Conservation (phyloP, 192 early-diverging fungal genomes). For the Podochytrium sp. region DNA sequence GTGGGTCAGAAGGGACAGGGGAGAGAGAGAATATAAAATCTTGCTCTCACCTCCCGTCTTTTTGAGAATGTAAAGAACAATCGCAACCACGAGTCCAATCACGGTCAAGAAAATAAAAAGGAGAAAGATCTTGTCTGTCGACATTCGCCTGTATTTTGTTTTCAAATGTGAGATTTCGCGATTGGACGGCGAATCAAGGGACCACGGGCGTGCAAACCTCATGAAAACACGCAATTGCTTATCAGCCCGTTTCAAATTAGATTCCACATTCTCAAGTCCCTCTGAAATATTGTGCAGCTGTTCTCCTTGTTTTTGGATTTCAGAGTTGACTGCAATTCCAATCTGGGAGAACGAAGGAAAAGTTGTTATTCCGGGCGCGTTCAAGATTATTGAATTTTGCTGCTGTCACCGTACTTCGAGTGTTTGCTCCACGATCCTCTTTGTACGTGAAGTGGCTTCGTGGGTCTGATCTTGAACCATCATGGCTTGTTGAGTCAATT, state of each 20-base stretch:
- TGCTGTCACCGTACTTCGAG: slow-evolving; percentile 50
- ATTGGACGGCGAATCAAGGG: neutral
- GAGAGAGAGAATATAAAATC: neutral
- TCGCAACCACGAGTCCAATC: slow-evolving; percentile 53
- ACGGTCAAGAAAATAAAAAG: slow-evolving; percentile 62
- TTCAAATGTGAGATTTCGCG: neutral
- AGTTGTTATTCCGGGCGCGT: neutral
- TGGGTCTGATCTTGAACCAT: slow-evolving; percentile 56
- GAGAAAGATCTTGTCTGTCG: slow-evolving; percentile 63
- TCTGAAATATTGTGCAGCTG: slow-evolving; percentile 55
- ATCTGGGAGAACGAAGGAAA: slow-evolving; percentile 37
- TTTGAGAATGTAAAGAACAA: slow-evolving; percentile 52
- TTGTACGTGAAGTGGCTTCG: slow-evolving; percentile 45
- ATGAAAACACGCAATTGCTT: slow-evolving; percentile 63
- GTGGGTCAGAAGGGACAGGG: neutral
- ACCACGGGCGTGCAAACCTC: slow-evolving; percentile 35
- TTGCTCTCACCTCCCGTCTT: slow-evolving; percentile 34
- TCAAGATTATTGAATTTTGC: neutral
- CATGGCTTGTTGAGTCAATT: slow-evolving; percentile 54
- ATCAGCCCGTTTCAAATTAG: slow-evolving; percentile 61
- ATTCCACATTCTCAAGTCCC: slow-evolving; percentile 56
- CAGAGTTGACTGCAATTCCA: slow-evolving; percentile 48
- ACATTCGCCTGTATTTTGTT: slow-evolving; percentile 48
- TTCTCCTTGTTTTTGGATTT: slow-evolving; percentile 59
- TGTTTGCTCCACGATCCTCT: slow-evolving; percentile 53